Conservation (phyloP, 305 asterid species). For the Fraxinus ornus region DNA sequence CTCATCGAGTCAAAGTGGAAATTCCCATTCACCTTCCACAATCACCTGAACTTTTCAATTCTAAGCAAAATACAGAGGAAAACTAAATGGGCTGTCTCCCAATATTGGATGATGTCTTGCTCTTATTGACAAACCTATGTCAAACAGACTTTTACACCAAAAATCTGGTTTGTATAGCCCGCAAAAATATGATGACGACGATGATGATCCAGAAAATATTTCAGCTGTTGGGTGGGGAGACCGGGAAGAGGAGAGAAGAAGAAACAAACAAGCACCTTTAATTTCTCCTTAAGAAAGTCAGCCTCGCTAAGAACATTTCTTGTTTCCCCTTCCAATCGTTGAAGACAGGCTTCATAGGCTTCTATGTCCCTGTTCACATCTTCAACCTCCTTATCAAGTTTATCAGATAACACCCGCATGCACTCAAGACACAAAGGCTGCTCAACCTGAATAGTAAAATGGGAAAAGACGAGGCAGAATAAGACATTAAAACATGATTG, state of each 20-base stretch:
- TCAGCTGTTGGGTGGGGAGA: neutral
- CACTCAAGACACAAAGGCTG: constrained; percentile 97
- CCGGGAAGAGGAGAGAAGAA: neutral
- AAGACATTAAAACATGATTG: neutral
- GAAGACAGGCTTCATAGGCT: constrained; percentile 91
- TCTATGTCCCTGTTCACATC: constrained; percentile 79
- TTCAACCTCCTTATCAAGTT: constrained; percentile 97
- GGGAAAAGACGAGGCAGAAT: constrained; percentile 8
- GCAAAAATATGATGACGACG: neutral
- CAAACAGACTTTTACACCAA: neutral
- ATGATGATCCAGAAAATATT: neutral
- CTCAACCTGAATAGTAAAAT: constrained; percentile 59
- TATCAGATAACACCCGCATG: constrained; percentile 89
- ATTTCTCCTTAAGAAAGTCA: constrained; percentile 87
- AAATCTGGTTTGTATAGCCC: neutral
- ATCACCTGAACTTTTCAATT: constrained; percentile 1
- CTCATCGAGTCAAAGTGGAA: constrained; percentile 5
- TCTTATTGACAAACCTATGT: neutral
- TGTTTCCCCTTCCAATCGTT: constrained; percentile 86
- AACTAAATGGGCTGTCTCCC: neutral
- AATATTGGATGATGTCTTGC: neutral
- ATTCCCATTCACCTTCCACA: constrained; percentile 9
- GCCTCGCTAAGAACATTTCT: constrained; percentile 80
- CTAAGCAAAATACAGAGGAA: neutral
- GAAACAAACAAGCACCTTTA: constrained; percentile 59